Conservation (phyloP, 2,329 filamentous ascomycete species). For the Cordyceps javanica region DNA sequence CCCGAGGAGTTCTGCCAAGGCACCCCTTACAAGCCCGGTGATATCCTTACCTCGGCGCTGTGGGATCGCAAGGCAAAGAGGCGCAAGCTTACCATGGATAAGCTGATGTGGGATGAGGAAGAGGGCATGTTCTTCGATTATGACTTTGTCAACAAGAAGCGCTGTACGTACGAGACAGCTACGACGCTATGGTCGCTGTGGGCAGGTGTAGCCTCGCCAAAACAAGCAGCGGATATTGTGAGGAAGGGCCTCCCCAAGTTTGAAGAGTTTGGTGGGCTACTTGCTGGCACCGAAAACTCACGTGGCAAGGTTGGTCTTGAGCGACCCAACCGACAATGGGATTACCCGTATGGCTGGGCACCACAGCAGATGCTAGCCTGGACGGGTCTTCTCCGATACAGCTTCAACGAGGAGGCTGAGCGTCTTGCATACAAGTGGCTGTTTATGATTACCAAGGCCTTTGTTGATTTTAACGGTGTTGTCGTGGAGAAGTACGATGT, state of each 20-base stretch:
- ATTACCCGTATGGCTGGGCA: constrained; percentile 97
- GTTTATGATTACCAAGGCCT: constrained; percentile 97
- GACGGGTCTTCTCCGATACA: constrained; percentile 87
- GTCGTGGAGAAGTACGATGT: constrained; percentile 99
- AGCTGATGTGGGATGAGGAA: constrained; percentile 87
- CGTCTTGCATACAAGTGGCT: constrained; percentile 92
- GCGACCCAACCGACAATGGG: constrained; percentile 94
- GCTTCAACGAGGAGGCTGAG: constrained; percentile 85
- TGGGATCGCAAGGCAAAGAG: constrained; percentile 88
- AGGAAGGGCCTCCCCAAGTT: constrained; percentile 77
- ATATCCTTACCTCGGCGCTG: constrained; percentile 72
- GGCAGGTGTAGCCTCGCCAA: constrained; percentile 81
- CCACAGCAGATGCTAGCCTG: constrained; percentile 98
- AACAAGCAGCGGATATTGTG: constrained; percentile 80
- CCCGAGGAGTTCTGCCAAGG: constrained; percentile 75
- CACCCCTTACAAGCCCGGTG: constrained; percentile 54
- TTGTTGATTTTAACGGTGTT: constrained; percentile 96
- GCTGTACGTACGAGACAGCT: constrained; percentile 78
- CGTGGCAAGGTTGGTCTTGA: constrained; percentile 73
- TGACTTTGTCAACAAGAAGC: constrained; percentile 74
- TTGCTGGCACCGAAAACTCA: constrained; percentile 85
- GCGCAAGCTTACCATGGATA: constrained; percentile 81
- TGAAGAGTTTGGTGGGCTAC: constrained; percentile 78
- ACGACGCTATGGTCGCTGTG: constrained; percentile 98
- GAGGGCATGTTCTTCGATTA: constrained; percentile 99